Evolutionary conservation across 352 stramenopile genomes (phyloP).

Genomic region (Achlya hypogyna): DNA sequence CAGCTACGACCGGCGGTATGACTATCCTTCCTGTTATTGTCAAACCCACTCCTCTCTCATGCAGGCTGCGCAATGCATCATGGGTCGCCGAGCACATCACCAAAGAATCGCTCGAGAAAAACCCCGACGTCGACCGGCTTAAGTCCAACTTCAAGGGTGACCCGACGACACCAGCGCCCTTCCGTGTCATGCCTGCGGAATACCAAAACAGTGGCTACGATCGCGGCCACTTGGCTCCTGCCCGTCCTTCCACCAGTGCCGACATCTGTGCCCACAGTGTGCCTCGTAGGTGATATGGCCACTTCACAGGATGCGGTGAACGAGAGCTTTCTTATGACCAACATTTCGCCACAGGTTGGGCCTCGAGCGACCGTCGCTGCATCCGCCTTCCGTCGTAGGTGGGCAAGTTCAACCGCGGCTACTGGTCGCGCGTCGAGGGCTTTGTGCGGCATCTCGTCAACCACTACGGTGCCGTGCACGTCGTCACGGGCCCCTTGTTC

Average conservation of each 20-base stretch:
- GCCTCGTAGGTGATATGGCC: constrained; percentile 70
- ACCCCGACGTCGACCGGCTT: constrained; percentile 62
- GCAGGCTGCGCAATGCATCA: constrained; percentile 71
- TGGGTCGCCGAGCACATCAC: constrained; percentile 84
- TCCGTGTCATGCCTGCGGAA: constrained; percentile 79
- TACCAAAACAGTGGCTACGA: constrained; percentile 91
- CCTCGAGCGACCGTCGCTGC: constrained; percentile 12
- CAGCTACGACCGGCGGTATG: constrained; percentile 74
- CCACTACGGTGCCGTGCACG: constrained; percentile 73
- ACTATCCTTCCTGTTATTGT: too few species aligned
- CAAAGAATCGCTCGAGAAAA: constrained; percentile 47
- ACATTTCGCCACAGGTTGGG: constrained; percentile 88
- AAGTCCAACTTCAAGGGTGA: constrained; percentile 86
- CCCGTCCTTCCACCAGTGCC: constrained; percentile 31
- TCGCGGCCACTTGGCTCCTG: constrained; percentile 90
- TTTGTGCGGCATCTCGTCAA: constrained; percentile 78
- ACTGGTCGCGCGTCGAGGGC: constrained; percentile 80
- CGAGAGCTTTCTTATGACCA: constrained; percentile 94
- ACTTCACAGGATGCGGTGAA: constrained; percentile 73
- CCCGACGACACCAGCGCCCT: constrained; percentile 46
- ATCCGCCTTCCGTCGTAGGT: constrained; percentile 17
- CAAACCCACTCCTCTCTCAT: not conserved
- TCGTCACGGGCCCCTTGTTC: constrained; percentile 92
- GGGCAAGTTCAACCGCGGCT: constrained; percentile 80
- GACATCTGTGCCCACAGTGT: not conserved